These are phyloP conservation scores for Trichoderma arundinaceum DNA, from an alignment of 2,329 filamentous ascomycete genomes.

Conservation along the genomic window DNA sequence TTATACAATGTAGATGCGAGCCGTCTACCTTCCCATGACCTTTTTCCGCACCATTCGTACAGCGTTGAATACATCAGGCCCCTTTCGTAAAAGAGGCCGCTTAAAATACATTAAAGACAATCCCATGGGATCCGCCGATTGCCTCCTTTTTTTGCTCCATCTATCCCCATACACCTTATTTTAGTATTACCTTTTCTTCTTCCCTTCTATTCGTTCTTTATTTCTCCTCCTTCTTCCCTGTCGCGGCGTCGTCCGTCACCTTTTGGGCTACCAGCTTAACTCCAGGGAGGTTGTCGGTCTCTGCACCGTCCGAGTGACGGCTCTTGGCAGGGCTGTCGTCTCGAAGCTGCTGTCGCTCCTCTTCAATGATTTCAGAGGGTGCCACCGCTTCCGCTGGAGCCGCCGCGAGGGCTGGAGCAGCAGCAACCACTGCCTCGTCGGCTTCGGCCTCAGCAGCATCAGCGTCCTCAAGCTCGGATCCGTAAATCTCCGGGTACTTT, in stretches of 20 bases:
- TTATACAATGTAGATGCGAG: slow-evolving; percentile 27
- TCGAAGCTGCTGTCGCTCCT: slow-evolving; percentile 29
- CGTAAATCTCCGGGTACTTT: slow-evolving; percentile 89
- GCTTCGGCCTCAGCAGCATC: slow-evolving; percentile 38
- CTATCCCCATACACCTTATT: background rate
- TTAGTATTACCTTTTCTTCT: background rate
- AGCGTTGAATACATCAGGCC: slow-evolving; percentile 25
- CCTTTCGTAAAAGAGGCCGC: background rate
- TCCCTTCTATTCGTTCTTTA: background rate
- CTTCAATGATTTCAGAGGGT: slow-evolving; percentile 12
- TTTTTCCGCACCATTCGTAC: slow-evolving; percentile 21
- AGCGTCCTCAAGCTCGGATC: slow-evolving; percentile 72
- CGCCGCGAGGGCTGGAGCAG: slow-evolving; percentile 5
- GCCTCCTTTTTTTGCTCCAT: slow-evolving; percentile 11
- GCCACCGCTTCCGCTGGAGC: slow-evolving; percentile 1
- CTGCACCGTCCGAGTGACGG: slow-evolving; percentile 26
- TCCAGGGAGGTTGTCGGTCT: slow-evolving; percentile 31
- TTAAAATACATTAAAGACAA: slow-evolving; percentile 32
- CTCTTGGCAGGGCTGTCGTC: slow-evolving; percentile 11
- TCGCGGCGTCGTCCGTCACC: slow-evolving; percentile 42
- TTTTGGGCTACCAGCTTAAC: slow-evolving; percentile 31
- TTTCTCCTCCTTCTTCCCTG: slow-evolving; percentile 34
- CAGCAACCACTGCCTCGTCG: slow-evolving; percentile 34
- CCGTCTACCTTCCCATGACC: slow-evolving; percentile 29
- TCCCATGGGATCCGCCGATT: background rate